Percentiles rank a stretch among this genome's conserved stretches.
Evolutionary conservation across 208 protist genomes (phyloP).

Genomic region (Acanthamoeba triangularis): DNA sequence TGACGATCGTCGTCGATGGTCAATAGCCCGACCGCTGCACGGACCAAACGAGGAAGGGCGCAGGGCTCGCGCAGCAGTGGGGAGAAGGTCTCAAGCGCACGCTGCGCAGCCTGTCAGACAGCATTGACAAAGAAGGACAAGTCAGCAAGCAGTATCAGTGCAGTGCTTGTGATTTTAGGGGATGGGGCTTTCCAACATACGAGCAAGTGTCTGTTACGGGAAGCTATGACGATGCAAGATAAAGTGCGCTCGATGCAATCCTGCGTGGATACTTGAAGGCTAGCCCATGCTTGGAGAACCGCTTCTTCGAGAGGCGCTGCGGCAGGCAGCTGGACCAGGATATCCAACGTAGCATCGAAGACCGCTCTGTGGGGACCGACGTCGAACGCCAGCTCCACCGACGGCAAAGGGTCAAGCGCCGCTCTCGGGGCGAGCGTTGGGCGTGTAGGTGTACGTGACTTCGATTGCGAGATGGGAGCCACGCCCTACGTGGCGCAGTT

Average conservation of each 20-base stretch:
- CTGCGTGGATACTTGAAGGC: background rate
- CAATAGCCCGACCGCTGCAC: background rate
- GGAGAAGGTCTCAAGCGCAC: background rate
- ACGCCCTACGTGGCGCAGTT: conserved; percentile 19
- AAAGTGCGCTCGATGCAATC: background rate
- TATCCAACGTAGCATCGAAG: background rate
- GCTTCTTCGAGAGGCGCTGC: background rate
- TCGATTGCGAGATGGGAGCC: conserved; percentile 48
- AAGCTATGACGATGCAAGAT: background rate
- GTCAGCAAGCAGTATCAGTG: background rate
- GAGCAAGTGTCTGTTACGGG: background rate
- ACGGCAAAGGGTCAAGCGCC: background rate
- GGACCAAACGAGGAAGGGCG: background rate
- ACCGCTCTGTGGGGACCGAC: background rate
- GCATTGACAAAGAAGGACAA: background rate
- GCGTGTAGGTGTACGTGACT: background rate
- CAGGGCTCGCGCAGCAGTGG: background rate
- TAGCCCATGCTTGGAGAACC: background rate
- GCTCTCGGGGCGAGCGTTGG: background rate
- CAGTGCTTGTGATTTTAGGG: background rate
- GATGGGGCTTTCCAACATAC: background rate
- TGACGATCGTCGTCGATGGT: background rate
- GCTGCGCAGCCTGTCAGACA: background rate
- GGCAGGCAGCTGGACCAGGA: background rate
- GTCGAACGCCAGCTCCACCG: background rate